Base-by-base conservation (phyloP, 164 flowering plant species). In the Aristolochia californica region DNA sequence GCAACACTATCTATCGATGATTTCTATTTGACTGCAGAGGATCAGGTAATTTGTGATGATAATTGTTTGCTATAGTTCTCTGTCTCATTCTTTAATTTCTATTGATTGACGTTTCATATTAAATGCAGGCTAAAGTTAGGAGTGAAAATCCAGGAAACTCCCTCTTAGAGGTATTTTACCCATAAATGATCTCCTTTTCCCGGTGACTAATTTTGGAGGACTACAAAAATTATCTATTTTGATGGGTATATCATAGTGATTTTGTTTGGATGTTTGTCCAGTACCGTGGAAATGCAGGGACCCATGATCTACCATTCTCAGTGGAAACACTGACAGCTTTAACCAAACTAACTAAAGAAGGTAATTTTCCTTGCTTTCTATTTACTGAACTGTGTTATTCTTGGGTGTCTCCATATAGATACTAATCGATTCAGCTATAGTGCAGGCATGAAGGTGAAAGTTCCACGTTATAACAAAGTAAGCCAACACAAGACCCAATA, bases 211-310 rank as follows among this genome's bases (percentile, higher is more conserved):
- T 34, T 34, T 34, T 4, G 40, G n/a, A n/a, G 40, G 40, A 45
- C 51, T 44, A 13, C 14, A 14, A 27, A 57, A 28, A 15, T 13
- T 4, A n/a, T 45, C 9, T 16, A 1, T 9, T 27, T 24, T 48
- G 17, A 40, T 10, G 24, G 11, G 25, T 12, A 26, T 43, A 1
- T 26, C 26, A 28, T 48, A 53, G 4, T 50, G 38, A 43, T 61
- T n/a, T 13, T 21, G 22, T 12, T 43, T 53, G n/a, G 9, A 11
- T 24, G 26, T 24, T 56, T 63, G 40, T 63, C 48, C 78, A 93
- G 99, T 69, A 73, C 23, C 95, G 99, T 45, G 99, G 99, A 66
- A 93, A 93, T 80, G 93, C 97, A 62, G 99, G 99, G 48, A 87
- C 88, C 64, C 99, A 93, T 76, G 99, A 93, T 77, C 84, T 93